These are phyloP conservation scores for Globisporangium perplexum DNA, from an alignment of 352 stramenopile species.

Conservation along the genomic window DNA sequence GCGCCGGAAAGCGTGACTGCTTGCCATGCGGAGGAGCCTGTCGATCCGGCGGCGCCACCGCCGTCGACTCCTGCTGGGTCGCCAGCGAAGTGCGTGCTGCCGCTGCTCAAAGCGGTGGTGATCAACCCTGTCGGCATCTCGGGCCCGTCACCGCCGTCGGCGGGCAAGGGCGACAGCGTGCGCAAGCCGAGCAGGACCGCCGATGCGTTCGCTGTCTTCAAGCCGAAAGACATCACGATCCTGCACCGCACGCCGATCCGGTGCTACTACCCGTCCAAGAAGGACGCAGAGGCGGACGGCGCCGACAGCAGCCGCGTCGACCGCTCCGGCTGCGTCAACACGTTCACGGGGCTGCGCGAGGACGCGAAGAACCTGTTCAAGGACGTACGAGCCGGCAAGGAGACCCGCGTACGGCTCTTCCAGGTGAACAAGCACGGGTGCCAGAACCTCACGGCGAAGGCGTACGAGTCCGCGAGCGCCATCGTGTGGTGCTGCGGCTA, in stretches of 20 bases:
- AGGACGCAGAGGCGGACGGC: conserved; percentile 71
- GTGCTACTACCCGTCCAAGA: conserved; percentile 73
- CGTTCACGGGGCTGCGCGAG: conserved; percentile 79
- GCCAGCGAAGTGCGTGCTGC: conserved; percentile 5
- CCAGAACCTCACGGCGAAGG: conserved; percentile 48
- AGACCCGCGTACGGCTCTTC: conserved; percentile 64
- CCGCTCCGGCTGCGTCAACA: conserved; percentile 71
- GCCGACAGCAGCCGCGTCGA: conserved; percentile 50
- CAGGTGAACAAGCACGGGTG: conserved; percentile 59
- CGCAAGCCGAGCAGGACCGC: conserved; percentile 11
- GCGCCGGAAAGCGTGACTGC: neutral
- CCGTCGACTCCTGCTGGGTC: conserved; percentile 1
- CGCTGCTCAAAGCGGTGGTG: conserved; percentile 6
- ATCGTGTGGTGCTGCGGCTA: conserved; percentile 86
- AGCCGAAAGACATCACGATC: conserved; percentile 74
- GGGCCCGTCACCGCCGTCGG: neutral
- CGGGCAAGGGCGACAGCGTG: conserved; percentile 13
- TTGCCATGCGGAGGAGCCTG: neutral
- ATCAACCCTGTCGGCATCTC: conserved; percentile 6
- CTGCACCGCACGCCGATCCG: conserved; percentile 71
- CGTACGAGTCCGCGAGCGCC: conserved; percentile 56
- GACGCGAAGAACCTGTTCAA: conserved; percentile 79
- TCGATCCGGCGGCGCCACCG: neutral
- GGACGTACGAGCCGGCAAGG: conserved; percentile 46
- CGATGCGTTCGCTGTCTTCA: conserved; percentile 25